Conservation (phyloP, 768 basidiomycete species). For the Vishniacozyma victoriae region DNA sequence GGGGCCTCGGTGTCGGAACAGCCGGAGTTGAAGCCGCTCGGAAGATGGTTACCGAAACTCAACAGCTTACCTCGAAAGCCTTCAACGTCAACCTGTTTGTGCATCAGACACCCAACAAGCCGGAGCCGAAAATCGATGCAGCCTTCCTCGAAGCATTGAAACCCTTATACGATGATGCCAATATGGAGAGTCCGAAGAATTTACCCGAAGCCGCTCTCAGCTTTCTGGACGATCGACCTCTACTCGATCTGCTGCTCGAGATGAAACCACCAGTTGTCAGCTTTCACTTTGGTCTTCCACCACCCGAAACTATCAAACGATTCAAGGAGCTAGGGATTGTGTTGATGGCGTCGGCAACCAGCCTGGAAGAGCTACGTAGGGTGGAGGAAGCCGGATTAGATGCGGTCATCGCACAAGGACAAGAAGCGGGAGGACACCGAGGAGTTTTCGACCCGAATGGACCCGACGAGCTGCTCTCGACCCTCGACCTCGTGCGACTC, state of each 20-base stretch:
- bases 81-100: constrained; percentile 41
- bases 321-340: constrained; percentile 17
- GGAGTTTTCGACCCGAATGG: constrained; percentile 25
- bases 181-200: constrained; percentile 5
- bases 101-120: constrained; percentile 4
- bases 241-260: constrained; percentile 24
- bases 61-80: constrained; percentile 11
- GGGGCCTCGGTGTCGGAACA: constrained; percentile 32
- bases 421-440: constrained; percentile 35
- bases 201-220: constrained; percentile 24
- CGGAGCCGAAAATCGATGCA: constrained; percentile 2
- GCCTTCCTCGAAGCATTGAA: constrained; percentile 23
- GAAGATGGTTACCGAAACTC: constrained; percentile 17
- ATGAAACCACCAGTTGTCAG: constrained; percentile 21
- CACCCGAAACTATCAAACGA: constrained; percentile 2
- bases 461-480: constrained; percentile 22
- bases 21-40: constrained; percentile 11
- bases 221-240: constrained; percentile 23
- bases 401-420: constrained; percentile 34
- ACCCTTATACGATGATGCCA: constrained; percentile 10
- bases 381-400: constrained; percentile 25
- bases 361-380: constrained; percentile 16
- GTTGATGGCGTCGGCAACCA: constrained; percentile 25
- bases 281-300: constrained; percentile 40
- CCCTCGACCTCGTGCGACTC: constrained; percentile 15